phyloP scores from a whole-genome alignment of 306 rosid genomes.

The Styphnolobium japonicum region DNA sequence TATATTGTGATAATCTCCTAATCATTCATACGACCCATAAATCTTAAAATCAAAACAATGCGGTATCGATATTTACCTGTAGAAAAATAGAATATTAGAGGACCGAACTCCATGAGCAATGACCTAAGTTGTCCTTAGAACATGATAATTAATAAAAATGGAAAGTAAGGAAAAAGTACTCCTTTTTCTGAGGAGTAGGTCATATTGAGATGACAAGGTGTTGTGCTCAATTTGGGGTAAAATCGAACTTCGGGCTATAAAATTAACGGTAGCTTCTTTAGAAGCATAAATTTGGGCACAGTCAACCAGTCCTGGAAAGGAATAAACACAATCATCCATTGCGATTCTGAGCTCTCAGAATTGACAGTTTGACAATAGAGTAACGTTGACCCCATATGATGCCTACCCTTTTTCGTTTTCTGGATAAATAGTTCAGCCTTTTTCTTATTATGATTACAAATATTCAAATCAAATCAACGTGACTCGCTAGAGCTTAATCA shows the following conservation, averaged over 20 bases:
- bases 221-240: neutral
- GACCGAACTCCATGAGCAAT: neutral
- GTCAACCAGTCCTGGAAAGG: neutral
- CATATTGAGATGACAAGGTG: neutral
- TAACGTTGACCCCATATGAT: constrained; percentile 36
- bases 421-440: neutral
- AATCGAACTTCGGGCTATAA: neutral
- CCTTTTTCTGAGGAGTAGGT: neutral
- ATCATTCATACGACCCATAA: neutral
- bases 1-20: too few relatives aligned
- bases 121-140: neutral
- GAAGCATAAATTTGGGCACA: constrained; percentile 4
- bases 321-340: constrained; percentile 17
- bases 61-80: neutral
- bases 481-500: constrained; percentile 1
- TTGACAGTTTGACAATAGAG: constrained; percentile 33
- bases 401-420: constrained; percentile 4
- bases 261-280: neutral
- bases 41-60: neutral
- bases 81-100: neutral
- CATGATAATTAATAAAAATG: too few relatives aligned
- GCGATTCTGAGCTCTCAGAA: constrained; percentile 15
- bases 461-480: constrained; percentile 19
- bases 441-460: constrained; percentile 10
- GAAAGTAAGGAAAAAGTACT: neutral